A percentile compares a stretch with the other conserved stretches of the same genome.
phyloP scores from a whole-genome alignment of 73 alveolate genomes.

The Blepharisma stoltei region DNA sequence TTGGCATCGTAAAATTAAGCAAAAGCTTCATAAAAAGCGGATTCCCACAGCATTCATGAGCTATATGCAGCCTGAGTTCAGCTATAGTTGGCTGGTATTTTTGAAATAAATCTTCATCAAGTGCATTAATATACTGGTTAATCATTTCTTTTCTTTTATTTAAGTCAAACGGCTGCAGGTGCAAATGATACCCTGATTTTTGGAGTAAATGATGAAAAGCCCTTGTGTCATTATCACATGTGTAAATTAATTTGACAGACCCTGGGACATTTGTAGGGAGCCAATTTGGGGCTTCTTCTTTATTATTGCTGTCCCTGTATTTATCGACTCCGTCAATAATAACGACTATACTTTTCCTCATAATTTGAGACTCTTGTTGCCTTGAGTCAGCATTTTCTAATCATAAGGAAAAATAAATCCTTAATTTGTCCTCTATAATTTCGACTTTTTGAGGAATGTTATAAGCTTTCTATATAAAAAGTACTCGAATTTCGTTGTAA shows the following conservation, averaged over 20 bases:
- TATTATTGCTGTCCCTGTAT: conserved; percentile 37
- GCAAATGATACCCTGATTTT: neutral
- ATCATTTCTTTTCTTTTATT: conserved; percentile 16
- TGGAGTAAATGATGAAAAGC: conserved; percentile 39
- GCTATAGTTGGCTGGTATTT: neutral
- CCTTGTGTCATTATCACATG: conserved; percentile 42
- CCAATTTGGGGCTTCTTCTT: conserved; percentile 65
- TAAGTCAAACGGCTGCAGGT: neutral
- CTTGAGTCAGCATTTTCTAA: conserved; percentile 48
- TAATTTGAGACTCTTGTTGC: conserved; percentile 35
- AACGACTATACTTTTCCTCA: conserved; percentile 32
- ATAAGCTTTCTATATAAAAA: conserved; percentile 26
- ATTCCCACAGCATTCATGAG: neutral
- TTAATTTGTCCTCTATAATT: conserved; percentile 49
- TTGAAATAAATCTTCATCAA: neutral
- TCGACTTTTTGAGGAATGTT: conserved; percentile 48
- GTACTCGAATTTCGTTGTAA: conserved; percentile 35
- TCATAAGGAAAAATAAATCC: conserved; percentile 53
- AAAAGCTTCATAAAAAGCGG: conserved; percentile 23
- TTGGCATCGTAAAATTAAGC: conserved; percentile 7
- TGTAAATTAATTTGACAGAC: conserved; percentile 39
- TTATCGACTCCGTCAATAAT: conserved; percentile 56
- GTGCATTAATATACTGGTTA: neutral
- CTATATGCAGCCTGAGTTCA: no score
- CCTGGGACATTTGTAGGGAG: conserved; percentile 54